phyloP scores from a whole-genome alignment of 306 rosid species.

The Dryas drummondii region DNA sequence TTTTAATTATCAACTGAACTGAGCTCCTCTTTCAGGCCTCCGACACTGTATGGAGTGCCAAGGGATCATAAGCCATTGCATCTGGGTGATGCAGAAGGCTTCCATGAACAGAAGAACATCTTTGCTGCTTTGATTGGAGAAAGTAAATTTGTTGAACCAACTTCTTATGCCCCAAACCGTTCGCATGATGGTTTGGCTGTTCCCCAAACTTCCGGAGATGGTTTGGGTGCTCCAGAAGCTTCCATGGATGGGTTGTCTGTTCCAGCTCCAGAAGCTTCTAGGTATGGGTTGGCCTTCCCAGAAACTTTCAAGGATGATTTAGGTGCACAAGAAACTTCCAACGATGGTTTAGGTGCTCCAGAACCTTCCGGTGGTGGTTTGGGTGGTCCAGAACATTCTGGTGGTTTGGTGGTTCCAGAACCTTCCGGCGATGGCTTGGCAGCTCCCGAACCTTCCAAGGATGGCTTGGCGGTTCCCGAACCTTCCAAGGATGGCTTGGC shows the following conservation, averaged over 20 bases:
- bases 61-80: slow-evolving; percentile 71
- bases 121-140: slow-evolving; percentile 62
- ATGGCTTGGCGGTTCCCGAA: neutral
- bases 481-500: neutral
- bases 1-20: slow-evolving; percentile 11
- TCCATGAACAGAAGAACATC: slow-evolving; percentile 63
- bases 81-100: slow-evolving; percentile 61
- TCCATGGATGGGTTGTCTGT: slow-evolving; percentile 15
- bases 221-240: slow-evolving; percentile 15
- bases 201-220: slow-evolving; percentile 22
- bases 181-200: slow-evolving; percentile 31
- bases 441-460: slow-evolving; percentile 8
- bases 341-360: slow-evolving; percentile 7
- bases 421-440: slow-evolving; percentile 15
- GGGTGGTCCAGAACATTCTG: slow-evolving; percentile 1
- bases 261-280: slow-evolving; percentile 25
- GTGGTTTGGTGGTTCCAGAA: slow-evolving; percentile 9
- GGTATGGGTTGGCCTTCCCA: slow-evolving; percentile 32
- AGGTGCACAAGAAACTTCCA: slow-evolving; percentile 2
- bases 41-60: slow-evolving; percentile 88
- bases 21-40: slow-evolving; percentile 55
- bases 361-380: neutral
- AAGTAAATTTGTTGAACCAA: slow-evolving; percentile 54
- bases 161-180: slow-evolving; percentile 40
- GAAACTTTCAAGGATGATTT: slow-evolving; percentile 25